Conservation (phyloP, 2,329 filamentous ascomycete genomes). For the Aspergillus sp. region DNA sequence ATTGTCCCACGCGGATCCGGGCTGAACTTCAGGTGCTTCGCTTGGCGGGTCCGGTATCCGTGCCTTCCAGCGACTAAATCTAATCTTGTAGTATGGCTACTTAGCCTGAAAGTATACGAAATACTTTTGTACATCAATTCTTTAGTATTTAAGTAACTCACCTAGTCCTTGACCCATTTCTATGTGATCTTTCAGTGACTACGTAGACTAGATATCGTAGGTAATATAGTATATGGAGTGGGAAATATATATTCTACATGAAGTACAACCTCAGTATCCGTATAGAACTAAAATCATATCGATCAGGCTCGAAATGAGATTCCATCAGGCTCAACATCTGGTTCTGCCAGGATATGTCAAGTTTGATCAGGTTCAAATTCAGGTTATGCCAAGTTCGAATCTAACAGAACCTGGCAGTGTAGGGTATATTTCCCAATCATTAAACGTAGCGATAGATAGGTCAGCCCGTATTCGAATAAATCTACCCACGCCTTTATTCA, state of each 20-base stretch:
- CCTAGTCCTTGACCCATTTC: neutral
- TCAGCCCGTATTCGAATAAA: too few species aligned
- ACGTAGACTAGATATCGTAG: neutral
- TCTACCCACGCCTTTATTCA: too few species aligned
- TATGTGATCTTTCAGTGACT: neutral
- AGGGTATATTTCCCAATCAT: too few species aligned
- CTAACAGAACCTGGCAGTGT: too few species aligned
- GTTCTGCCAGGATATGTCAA: too few species aligned
- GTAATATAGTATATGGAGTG: neutral
- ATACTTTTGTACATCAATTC: neutral
- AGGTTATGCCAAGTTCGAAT: too few species aligned
- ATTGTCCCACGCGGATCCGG: too few species aligned
- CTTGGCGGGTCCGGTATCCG: too few species aligned
- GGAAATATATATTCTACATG: neutral
- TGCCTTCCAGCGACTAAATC: too few species aligned
- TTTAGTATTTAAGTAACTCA: neutral
- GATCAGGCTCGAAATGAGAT: neutral
- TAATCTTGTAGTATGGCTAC: neutral
- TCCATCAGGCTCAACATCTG: neutral
- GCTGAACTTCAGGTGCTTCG: too few species aligned
- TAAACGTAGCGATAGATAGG: too few species aligned
- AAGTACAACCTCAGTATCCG: neutral
- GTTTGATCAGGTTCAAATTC: too few species aligned
- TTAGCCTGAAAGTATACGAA: conserved; percentile 2
- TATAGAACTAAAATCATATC: neutral